Evolutionary conservation across 108 stramenopile genomes (phyloP).

Genomic region (Cyclotella baltica): DNA sequence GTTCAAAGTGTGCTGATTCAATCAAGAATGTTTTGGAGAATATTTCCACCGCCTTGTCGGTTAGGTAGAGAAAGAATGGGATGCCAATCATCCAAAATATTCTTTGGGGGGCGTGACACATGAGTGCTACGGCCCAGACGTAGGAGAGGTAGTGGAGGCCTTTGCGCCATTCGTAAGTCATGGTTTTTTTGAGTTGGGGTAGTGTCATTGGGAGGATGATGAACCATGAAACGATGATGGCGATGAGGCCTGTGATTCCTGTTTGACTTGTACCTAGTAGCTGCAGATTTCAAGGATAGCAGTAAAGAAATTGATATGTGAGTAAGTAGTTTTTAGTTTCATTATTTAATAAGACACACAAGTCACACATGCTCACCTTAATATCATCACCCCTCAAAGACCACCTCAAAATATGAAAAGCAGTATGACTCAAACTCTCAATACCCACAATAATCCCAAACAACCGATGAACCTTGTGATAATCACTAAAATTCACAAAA

Average conservation of each 20-base stretch:
- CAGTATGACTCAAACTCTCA: slow-evolving; percentile 23
- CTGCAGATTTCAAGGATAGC: too few relatives aligned
- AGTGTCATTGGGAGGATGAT: slow-evolving; percentile 38
- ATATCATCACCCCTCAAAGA: slow-evolving; percentile 10
- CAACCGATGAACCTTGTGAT: slow-evolving; percentile 29
- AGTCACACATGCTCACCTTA: too few relatives aligned
- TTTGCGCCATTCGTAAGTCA: slow-evolving; percentile 4
- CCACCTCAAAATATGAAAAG: slow-evolving; percentile 34
- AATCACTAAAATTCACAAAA: slow-evolving; percentile 27
- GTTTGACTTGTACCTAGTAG: slow-evolving; percentile 25
- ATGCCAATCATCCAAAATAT: slow-evolving; percentile 36
- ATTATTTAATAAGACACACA: too few relatives aligned
- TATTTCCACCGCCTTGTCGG: slow-evolving; percentile 20
- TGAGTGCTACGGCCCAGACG: slow-evolving; percentile 26
- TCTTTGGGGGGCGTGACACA: slow-evolving; percentile 35
- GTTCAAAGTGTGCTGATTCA: slow-evolving; percentile 31
- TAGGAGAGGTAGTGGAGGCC: slow-evolving; percentile 31
- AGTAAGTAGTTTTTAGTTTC: too few relatives aligned
- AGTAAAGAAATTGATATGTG: neutral
- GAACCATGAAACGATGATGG: slow-evolving; percentile 15
- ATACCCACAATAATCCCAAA: slow-evolving; percentile 34
- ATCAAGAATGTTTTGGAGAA: slow-evolving; percentile 25
- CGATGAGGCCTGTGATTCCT: slow-evolving; percentile 42
- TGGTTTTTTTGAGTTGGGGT: neutral
- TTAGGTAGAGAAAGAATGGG: slow-evolving; percentile 20